Conservation (phyloP, 2,329 filamentous ascomycete species). For the Daldinia eschscholtzii region DNA sequence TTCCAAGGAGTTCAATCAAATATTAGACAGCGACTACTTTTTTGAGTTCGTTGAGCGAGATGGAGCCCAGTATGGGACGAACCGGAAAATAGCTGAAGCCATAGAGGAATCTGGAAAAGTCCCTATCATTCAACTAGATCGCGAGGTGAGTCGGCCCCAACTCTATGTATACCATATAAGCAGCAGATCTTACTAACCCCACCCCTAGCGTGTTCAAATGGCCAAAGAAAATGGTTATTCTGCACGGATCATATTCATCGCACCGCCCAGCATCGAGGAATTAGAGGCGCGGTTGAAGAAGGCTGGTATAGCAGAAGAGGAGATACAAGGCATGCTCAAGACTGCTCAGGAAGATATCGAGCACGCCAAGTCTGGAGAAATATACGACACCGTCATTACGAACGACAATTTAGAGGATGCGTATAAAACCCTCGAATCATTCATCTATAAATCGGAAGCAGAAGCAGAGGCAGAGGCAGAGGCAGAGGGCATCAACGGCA, state of each 20-base stretch:
- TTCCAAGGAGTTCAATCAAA: slow-evolving; percentile 66
- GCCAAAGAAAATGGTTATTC: slow-evolving; percentile 69
- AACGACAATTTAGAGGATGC: slow-evolving; percentile 65
- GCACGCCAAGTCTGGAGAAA: slow-evolving; percentile 59
- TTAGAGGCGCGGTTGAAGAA: slow-evolving; percentile 59
- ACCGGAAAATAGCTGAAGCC: slow-evolving; percentile 64
- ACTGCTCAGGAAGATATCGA: slow-evolving; percentile 57
- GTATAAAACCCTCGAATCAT: slow-evolving; percentile 63
- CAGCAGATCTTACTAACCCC: neutral
- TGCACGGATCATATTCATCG: slow-evolving; percentile 68
- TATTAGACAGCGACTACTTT: slow-evolving; percentile 71
- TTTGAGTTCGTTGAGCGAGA: slow-evolving; percentile 67
- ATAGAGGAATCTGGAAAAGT: slow-evolving; percentile 70
- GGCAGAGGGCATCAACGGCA: slow-evolving; percentile 38
- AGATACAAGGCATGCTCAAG: slow-evolving; percentile 60
- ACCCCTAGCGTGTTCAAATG: slow-evolving; percentile 65
- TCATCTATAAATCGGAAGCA: slow-evolving; percentile 57
- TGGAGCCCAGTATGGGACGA: slow-evolving; percentile 68
- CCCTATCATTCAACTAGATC: slow-evolving; percentile 66
- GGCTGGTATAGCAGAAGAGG: slow-evolving; percentile 60
- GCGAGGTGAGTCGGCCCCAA: slow-evolving; percentile 59
- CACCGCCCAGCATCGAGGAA: slow-evolving; percentile 56
- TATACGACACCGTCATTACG: slow-evolving; percentile 65
- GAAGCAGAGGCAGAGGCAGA: neutral
- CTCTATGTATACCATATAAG: neutral